Evolutionary conservation across 495 filamentous ascomycete species (phyloP).

Genomic region (Aspergillus homomorphus): DNA sequence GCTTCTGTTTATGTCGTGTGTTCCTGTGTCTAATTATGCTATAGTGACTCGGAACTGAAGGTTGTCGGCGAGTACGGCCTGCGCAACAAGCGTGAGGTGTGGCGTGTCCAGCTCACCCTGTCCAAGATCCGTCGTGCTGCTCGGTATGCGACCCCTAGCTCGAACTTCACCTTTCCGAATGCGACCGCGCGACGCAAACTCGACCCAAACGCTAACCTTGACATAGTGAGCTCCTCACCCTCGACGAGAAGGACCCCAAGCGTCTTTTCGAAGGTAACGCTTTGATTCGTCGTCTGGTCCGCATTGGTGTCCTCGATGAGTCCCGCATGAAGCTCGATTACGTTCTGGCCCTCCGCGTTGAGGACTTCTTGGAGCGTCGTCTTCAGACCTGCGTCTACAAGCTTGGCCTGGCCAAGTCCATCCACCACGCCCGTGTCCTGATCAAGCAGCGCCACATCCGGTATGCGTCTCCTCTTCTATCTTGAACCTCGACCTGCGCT

Average conservation of each 20-base stretch:
- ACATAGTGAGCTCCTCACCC: conserved; percentile 92
- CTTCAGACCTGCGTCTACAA: conserved; percentile 99
- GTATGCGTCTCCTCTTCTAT: conserved; percentile 29
- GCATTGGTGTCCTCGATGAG: conserved; percentile 99
- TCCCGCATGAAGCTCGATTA: conserved; percentile 99
- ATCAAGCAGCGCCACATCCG: conserved; percentile 99
- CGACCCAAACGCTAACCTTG: background rate
- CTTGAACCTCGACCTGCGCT: background rate
- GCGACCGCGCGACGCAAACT: background rate
- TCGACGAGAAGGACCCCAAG: conserved; percentile 99
- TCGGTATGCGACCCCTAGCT: conserved; percentile 61
- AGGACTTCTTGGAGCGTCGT: conserved; percentile 99
- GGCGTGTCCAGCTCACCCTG: conserved; percentile 97
- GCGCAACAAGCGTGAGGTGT: conserved; percentile 99
- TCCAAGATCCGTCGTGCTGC: conserved; percentile 99
- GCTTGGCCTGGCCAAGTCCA: conserved; percentile 98
- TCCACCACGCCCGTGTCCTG: conserved; percentile 99
- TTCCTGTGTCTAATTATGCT: conserved; percentile 41
- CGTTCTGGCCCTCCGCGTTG: conserved; percentile 94
- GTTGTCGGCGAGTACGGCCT: conserved; percentile 98
- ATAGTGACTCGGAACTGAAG: conserved; percentile 98
- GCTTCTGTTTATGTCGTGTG: conserved; percentile 93
- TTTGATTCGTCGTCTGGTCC: conserved; percentile 98
- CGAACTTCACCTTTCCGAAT: background rate
- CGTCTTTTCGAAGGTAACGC: conserved; percentile 99